Evolutionary conservation across 345 rosid genomes (phyloP), one percentile per base, ranked within the genome.

Genomic region (Murraya paniculata): DNA sequence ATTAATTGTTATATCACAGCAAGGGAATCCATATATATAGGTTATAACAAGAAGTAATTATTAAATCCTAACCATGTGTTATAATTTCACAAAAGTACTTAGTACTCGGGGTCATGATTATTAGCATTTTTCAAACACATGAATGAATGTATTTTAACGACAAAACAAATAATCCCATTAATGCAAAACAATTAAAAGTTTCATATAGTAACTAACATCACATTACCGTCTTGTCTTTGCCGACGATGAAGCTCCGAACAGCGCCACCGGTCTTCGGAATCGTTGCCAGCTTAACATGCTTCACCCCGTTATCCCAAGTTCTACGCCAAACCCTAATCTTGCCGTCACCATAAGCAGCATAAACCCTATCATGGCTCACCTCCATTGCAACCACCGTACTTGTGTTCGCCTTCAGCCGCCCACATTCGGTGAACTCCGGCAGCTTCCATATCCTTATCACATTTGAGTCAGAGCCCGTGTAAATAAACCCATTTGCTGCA

Each of bases 261-360:
- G 77, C 80, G 24, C 91, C 80, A 1, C 83, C 76, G 48, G 78
- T 72, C 64, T 59, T 76, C 0, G 93, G 90, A 8, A 90, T 59
- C 0, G 90, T 88, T 0, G 85, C 89, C 69, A 90, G 28, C 74
- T 85, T 64, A 33, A 79, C 78, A 58, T 90, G 93, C 79, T 72
- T 88, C 69, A 87, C 39, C 9, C 76, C 76, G 6, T 84, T 88
- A 18, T 77, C 87, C 89, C 89, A 85, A 16, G 79, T 80, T 58
- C 91, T 80, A 36, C 67, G 73, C 93, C 93, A 90, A 13, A 85
- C 84, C 76, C 93, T 59, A 22, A 88, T 82, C 84, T 83, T 87
- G 36, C 85, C 77, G 45, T 90, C 91, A 0, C 88, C 83, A 35
- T 82, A 88, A 9, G 90, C 93, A 9, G 83, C 89, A 6, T 81